Evolutionary conservation across 139 green algal genomes (phyloP).

Genomic region (Micromonas pusilla): DNA sequence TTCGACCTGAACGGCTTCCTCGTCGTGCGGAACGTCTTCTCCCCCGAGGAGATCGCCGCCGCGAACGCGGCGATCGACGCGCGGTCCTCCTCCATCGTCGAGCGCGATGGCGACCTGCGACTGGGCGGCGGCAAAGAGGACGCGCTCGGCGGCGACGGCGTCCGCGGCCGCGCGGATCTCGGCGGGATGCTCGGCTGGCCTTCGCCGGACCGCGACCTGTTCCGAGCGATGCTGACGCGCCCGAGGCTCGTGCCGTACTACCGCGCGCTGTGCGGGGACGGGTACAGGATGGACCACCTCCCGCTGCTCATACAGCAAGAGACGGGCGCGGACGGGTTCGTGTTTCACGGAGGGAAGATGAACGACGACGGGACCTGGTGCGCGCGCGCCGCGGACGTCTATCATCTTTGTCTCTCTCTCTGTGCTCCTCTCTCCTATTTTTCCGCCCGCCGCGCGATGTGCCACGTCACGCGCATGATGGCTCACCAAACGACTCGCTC

Average conservation of each 20-base stretch:
- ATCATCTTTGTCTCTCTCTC: too few relatives aligned
- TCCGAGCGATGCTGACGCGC: slow-evolving; percentile 24
- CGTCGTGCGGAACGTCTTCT: slow-evolving; percentile 21
- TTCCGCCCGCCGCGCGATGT: too few relatives aligned
- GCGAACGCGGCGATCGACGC: slow-evolving; percentile 29
- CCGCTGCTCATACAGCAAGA: slow-evolving; percentile 32
- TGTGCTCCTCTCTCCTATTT: too few relatives aligned
- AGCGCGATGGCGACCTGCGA: slow-evolving; percentile 12
- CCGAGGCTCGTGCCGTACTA: slow-evolving; percentile 29
- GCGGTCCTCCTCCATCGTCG: slow-evolving; percentile 4
- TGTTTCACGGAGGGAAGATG: slow-evolving; percentile 27
- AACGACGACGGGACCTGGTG: slow-evolving; percentile 15
- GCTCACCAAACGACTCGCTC: too few relatives aligned
- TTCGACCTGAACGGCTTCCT: slow-evolving; percentile 30
- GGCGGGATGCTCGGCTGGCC: slow-evolving; percentile 29
- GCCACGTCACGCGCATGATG: too few relatives aligned
- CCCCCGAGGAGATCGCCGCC: slow-evolving; percentile 10
- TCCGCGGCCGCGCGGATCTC: slow-evolving; percentile 18
- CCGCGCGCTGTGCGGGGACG: slow-evolving; percentile 20
- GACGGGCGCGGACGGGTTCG: slow-evolving; percentile 19
- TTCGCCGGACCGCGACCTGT: slow-evolving; percentile 3
- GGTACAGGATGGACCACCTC: slow-evolving; percentile 32
- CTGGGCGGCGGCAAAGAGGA: neutral
- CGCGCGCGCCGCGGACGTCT: too few relatives aligned
- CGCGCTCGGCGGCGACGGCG: slow-evolving; percentile 26